Evolutionary conservation across 805 yeast genomes (phyloP).

Genomic region (Saturnispora sekii): DNA sequence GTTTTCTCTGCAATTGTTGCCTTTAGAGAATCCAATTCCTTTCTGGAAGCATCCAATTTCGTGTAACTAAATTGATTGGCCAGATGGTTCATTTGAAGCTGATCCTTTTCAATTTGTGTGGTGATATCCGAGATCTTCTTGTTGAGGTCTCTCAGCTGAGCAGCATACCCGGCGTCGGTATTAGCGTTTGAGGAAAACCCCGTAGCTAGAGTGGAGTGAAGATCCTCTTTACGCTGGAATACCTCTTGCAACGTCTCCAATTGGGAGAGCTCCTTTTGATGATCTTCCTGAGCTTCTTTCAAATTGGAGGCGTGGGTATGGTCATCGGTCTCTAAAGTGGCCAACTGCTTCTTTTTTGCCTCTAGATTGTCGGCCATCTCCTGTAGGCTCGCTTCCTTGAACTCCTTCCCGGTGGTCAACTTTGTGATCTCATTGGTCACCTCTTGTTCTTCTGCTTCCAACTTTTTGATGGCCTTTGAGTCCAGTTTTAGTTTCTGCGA

Average conservation of each 20-base stretch:
- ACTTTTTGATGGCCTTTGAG: conserved; percentile 48
- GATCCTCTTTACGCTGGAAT: conserved; percentile 58
- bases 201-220: conserved; percentile 71
- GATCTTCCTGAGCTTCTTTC: conserved; percentile 35
- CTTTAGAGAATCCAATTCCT: conserved; percentile 42
- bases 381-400: conserved; percentile 28
- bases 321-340: conserved; percentile 13
- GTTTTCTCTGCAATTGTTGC: conserved; percentile 36
- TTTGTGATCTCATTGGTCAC: conserved; percentile 59
- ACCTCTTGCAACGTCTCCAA: conserved; percentile 38
- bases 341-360: conserved; percentile 5
- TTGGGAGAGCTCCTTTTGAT: conserved; percentile 33
- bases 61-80: conserved; percentile 33
- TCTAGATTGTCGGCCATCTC: conserved; percentile 22
- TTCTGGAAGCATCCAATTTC: conserved; percentile 37
- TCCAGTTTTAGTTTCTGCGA: conserved; percentile 42
- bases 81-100: conserved; percentile 49
- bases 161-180: conserved; percentile 64
- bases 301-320: conserved; percentile 23
- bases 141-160: conserved; percentile 60
- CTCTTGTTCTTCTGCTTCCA: conserved; percentile 49
- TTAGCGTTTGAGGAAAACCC: conserved; percentile 84
- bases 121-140: conserved; percentile 42
- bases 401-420: conserved; percentile 48
- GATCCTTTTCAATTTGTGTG: conserved; percentile 48